Evolutionary conservation across 306 rosid species (phyloP).

Genomic region (Lathyrus oleraceus): DNA sequence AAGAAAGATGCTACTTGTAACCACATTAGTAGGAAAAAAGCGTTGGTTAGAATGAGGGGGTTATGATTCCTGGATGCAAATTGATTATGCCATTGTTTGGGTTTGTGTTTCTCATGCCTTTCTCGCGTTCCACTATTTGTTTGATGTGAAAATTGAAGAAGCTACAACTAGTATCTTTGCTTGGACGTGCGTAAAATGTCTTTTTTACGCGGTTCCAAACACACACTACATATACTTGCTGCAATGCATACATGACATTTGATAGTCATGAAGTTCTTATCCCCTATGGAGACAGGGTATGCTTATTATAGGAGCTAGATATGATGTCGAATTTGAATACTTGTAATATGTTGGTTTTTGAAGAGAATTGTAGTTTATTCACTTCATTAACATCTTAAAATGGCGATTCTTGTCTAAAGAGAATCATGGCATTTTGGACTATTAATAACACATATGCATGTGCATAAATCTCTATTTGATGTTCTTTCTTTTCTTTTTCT

Average conservation of each 20-base stretch:
- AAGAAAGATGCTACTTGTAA: neutral
- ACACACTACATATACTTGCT: neutral
- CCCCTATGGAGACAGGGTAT: constrained; percentile 18
- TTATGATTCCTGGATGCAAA: neutral
- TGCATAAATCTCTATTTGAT: constrained; percentile 12
- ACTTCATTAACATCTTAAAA: neutral
- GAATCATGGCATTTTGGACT: constrained; percentile 7
- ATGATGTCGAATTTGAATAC: neutral
- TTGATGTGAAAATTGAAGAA: no score
- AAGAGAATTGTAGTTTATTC: constrained; percentile 15
- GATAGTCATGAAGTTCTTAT: constrained; percentile 1
- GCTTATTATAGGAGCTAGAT: neutral
- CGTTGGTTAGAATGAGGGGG: constrained; percentile 2
- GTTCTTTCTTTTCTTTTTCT: neutral
- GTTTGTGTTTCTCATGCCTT: no score
- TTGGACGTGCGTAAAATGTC: no score
- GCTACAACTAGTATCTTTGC: no score
- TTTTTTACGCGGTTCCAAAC: no score
- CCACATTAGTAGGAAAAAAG: neutral
- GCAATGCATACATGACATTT: neutral
- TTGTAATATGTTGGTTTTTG: constrained; percentile 4
- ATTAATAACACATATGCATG: neutral
- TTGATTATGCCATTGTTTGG: neutral
- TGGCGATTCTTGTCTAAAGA: neutral
- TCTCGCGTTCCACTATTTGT: no score